These are phyloP conservation scores for Verticillium nubilum DNA, from an alignment of 2,329 filamentous ascomycete genomes.

Conservation along the genomic window DNA sequence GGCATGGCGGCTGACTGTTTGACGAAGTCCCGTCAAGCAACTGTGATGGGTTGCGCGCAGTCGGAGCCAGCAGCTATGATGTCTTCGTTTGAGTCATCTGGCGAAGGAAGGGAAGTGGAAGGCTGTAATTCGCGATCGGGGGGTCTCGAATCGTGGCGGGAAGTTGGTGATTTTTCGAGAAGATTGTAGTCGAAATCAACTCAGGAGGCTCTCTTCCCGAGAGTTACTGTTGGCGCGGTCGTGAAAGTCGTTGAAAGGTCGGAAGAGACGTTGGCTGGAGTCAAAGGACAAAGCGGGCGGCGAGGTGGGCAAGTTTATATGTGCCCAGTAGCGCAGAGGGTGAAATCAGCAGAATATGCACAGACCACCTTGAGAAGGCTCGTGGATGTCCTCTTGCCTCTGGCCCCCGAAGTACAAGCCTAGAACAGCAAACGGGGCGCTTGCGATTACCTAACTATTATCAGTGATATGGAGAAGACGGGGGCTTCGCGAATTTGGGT, in stretches of 20 bases:
- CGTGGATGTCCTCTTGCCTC: neutral
- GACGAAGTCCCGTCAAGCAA: slow-evolving; percentile 2
- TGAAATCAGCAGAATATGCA: slow-evolving; percentile 6
- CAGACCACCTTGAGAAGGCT: neutral
- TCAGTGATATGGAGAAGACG: neutral
- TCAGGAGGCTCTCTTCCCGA: neutral
- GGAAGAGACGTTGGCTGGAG: slow-evolving; percentile 1
- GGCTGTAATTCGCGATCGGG: neutral
- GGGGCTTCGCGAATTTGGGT: neutral
- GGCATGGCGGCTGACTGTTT: slow-evolving; percentile 25
- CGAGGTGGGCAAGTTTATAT: slow-evolving; percentile 13
- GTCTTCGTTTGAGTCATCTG: slow-evolving; percentile 1
- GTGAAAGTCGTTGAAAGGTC: slow-evolving; percentile 2
- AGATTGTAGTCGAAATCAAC: neutral
- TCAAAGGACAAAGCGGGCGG: slow-evolving; percentile 9
- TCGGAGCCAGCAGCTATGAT: neutral
- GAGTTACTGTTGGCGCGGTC: neutral
- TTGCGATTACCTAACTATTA: neutral
- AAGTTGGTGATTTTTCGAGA: neutral
- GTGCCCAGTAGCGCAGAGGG: slow-evolving; percentile 2
- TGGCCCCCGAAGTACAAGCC: neutral
- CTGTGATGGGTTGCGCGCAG: neutral
- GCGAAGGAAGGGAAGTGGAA: neutral
- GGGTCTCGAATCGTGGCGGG: neutral
- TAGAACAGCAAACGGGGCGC: neutral